These are phyloP conservation scores for Sphagnum contortum DNA, from an alignment of 225 moss, liverwort and hornwort genomes.

Conservation along the genomic window DNA sequence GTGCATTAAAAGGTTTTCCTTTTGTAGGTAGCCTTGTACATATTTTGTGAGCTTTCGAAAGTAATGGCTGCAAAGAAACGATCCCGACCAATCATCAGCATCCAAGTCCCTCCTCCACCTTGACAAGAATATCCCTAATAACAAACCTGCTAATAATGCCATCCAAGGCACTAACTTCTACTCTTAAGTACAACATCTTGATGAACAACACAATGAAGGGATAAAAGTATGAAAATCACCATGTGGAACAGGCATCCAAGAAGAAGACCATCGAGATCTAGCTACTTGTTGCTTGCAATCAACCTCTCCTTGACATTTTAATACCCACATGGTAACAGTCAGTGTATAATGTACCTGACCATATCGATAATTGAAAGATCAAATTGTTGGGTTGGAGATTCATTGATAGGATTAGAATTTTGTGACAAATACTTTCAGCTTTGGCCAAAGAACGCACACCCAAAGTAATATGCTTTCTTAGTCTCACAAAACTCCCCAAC, in stretches of 20 bases:
- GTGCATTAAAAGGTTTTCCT: slow-evolving; percentile 28
- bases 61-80: slow-evolving; percentile 36
- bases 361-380: no score
- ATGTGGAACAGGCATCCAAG: slow-evolving; percentile 97
- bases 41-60: slow-evolving; percentile 96
- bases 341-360: slow-evolving; percentile 75
- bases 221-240: slow-evolving; percentile 9
- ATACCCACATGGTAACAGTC: slow-evolving; percentile 84
- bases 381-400: no score
- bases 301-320: slow-evolving; percentile 82
- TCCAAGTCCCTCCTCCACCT: not conserved
- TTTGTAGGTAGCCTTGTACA: slow-evolving; percentile 93
- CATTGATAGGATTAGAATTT: no score
- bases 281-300: slow-evolving; percentile 95
- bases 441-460: slow-evolving; percentile 9
- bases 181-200: no score
- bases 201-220: no score
- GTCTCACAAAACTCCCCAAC: slow-evolving; percentile 98
- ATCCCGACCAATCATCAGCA: not conserved
- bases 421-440: not conserved
- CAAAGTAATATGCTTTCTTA: slow-evolving; percentile 98
- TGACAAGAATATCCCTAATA: no score
- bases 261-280: slow-evolving; percentile 98
- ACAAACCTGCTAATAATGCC: no score
- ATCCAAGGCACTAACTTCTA: no score